phyloP scores from a whole-genome alignment of 2,329 filamentous ascomycete genomes.

The Chaetomium strumarium region DNA sequence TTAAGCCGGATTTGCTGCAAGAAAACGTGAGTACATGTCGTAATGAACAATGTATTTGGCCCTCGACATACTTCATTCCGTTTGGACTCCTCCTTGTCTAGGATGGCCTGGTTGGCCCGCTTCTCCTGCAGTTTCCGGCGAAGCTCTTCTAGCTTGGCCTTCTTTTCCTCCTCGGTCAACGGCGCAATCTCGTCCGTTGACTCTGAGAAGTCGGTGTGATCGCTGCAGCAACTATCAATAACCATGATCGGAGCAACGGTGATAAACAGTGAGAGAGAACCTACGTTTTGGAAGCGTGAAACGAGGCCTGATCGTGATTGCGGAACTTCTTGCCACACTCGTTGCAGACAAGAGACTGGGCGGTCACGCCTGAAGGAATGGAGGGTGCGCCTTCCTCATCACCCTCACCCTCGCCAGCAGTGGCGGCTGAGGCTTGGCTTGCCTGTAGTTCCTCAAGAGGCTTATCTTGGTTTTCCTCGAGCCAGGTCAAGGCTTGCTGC shows the following conservation, averaged over 20 bases:
- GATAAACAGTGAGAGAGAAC: slow-evolving; percentile 25
- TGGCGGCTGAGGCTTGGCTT: slow-evolving; percentile 25
- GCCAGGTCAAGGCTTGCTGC: slow-evolving; percentile 87
- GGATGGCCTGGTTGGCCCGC: slow-evolving; percentile 57
- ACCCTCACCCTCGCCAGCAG: slow-evolving; percentile 39
- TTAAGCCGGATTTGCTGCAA: slow-evolving; percentile 67
- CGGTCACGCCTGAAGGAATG: slow-evolving; percentile 60
- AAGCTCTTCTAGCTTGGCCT: slow-evolving; percentile 69
- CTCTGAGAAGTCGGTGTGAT: slow-evolving; percentile 86
- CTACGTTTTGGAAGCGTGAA: slow-evolving; percentile 81
- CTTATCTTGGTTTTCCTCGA: slow-evolving; percentile 87
- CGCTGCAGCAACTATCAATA: slow-evolving; percentile 39
- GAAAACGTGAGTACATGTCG: slow-evolving; percentile 12
- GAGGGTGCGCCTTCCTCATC: slow-evolving; percentile 46
- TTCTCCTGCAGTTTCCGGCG: slow-evolving; percentile 67
- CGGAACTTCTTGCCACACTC: slow-evolving; percentile 91
- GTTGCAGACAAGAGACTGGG: slow-evolving; percentile 83
- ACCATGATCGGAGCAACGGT: not conserved
- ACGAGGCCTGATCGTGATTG: slow-evolving; percentile 74
- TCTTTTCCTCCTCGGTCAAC: slow-evolving; percentile 87
- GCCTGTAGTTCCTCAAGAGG: slow-evolving; percentile 72
- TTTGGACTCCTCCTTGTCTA: slow-evolving; percentile 77
- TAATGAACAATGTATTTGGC: not conserved
- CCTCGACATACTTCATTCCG: slow-evolving; percentile 64
- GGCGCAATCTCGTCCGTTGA: slow-evolving; percentile 89